Conservation (phyloP, 768 basidiomycete genomes). For the Macrolepiota albuminosa region DNA sequence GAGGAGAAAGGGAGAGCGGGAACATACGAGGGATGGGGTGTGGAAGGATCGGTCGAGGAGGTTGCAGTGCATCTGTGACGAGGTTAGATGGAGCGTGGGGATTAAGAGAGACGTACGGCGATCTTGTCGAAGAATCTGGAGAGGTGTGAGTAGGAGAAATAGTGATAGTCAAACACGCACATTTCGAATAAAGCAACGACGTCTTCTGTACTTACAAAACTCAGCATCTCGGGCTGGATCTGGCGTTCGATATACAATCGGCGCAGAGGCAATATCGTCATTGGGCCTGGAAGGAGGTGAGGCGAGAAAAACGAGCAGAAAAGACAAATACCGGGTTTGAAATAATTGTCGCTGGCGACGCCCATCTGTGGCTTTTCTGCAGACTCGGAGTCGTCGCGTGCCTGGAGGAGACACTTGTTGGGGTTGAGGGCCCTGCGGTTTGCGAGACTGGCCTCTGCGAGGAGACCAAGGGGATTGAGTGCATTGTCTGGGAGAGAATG, state of each 20-base stretch:
- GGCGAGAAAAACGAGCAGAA: neutral
- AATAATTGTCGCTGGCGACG: constrained; percentile 84
- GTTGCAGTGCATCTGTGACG: constrained; percentile 65
- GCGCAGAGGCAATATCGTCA: constrained; percentile 82
- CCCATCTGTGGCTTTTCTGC: constrained; percentile 55
- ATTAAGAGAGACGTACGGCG: constrained; percentile 43
- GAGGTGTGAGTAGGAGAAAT: neutral
- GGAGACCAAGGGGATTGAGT: constrained; percentile 86
- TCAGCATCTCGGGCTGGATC: constrained; percentile 91
- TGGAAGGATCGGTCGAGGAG: constrained; percentile 87
- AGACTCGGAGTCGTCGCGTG: constrained; percentile 26
- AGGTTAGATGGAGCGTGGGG: constrained; percentile 2
- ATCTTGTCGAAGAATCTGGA: constrained; percentile 71
- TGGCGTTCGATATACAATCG: constrained; percentile 84
- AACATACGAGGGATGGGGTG: constrained; percentile 90
- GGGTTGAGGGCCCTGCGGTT: constrained; percentile 59
- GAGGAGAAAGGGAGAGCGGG: constrained; percentile 89
- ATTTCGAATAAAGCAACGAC: constrained; percentile 90
- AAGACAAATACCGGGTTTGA: constrained; percentile 70
- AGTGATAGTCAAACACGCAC: constrained; percentile 39
- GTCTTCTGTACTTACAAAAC: constrained; percentile 82
- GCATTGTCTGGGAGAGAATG: constrained; percentile 91
- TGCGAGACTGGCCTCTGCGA: constrained; percentile 85
- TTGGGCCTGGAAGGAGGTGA: constrained; percentile 51
- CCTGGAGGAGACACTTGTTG: constrained; percentile 33